phyloP scores from a whole-genome alignment of 1,284 basidiomycete species.

The Sporisorium graminicola region DNA sequence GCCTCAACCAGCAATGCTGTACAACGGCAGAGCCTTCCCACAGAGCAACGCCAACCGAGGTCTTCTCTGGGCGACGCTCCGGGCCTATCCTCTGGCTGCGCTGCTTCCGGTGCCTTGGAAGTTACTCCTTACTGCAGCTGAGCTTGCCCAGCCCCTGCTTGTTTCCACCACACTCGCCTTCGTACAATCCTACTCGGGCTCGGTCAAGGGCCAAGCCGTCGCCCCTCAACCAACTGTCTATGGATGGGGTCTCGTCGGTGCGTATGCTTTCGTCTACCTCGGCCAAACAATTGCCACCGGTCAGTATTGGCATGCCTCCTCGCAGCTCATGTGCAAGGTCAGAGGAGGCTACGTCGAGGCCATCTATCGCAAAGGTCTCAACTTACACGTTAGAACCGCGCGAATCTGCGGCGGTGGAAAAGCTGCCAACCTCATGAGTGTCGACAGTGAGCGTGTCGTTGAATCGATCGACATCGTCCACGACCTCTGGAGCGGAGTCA shows the following conservation, averaged over 20 bases:
- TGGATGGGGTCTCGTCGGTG: conserved; percentile 64
- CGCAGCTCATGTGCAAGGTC: conserved; percentile 52
- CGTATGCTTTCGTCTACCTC: conserved; percentile 60
- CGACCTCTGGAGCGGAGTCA: conserved; percentile 56
- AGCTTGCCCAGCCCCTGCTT: conserved; percentile 57
- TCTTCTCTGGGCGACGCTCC: conserved; percentile 44
- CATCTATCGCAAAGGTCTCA: conserved; percentile 62
- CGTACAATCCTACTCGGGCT: conserved; percentile 44
- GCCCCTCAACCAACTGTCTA: conserved; percentile 46
- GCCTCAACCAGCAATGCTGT: not conserved
- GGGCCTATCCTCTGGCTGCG: conserved; percentile 44
- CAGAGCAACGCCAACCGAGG: conserved; percentile 15
- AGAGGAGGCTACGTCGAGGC: conserved; percentile 61
- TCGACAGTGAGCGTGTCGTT: conserved; percentile 63
- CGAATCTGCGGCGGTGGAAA: conserved; percentile 55
- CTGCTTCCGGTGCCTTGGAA: conserved; percentile 55
- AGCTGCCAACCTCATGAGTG: conserved; percentile 63
- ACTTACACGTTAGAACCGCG: conserved; percentile 53
- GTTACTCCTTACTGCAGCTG: conserved; percentile 42
- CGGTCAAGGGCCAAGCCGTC: conserved; percentile 13
- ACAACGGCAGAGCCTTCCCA: conserved; percentile 22
- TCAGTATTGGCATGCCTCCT: conserved; percentile 51
- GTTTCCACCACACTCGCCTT: conserved; percentile 59
- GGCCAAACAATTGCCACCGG: conserved; percentile 50
- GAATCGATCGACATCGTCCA: conserved; percentile 43